These are phyloP conservation scores for Populus ilicifolia DNA, from an alignment of 345 rosid genomes.

Conservation along the genomic window DNA sequence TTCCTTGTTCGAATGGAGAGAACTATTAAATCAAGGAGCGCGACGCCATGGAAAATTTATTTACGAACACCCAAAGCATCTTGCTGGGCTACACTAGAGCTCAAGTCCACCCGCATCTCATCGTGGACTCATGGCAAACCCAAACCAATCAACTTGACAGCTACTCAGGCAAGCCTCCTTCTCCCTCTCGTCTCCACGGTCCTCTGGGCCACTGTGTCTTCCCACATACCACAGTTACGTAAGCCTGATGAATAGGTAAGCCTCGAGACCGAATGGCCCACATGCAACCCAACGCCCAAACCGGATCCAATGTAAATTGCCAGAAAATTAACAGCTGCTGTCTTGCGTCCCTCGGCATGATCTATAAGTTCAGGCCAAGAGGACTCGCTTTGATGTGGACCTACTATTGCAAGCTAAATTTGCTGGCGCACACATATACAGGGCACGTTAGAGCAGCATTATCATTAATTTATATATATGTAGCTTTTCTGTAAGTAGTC, in stretches of 20 bases:
- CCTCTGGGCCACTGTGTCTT: too few species aligned
- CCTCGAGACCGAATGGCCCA: not conserved
- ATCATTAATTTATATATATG: slow-evolving; percentile 6
- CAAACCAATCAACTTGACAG: not conserved
- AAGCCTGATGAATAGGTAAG: not conserved
- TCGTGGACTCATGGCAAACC: not conserved
- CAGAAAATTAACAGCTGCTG: not conserved
- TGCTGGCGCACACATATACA: not conserved
- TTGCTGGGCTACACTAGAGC: not conserved
- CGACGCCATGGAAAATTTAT: too few species aligned
- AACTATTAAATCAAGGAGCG: too few species aligned
- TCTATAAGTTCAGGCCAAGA: not conserved
- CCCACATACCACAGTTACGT: too few species aligned
- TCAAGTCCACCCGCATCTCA: not conserved
- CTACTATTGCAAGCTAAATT: not conserved
- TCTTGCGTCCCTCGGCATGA: not conserved
- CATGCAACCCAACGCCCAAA: not conserved
- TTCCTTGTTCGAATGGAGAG: too few species aligned
- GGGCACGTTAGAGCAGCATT: not conserved
- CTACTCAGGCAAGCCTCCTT: too few species aligned
- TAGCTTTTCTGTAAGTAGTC: not conserved
- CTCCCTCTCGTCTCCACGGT: too few species aligned
- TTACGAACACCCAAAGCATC: not conserved
- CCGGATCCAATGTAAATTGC: not conserved
- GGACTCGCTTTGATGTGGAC: too few species aligned